Evolutionary conservation across 2,329 filamentous ascomycete species (phyloP), one percentile per base, ranked within the genome.

Genomic region (Sordariomycetes sp.): DNA sequence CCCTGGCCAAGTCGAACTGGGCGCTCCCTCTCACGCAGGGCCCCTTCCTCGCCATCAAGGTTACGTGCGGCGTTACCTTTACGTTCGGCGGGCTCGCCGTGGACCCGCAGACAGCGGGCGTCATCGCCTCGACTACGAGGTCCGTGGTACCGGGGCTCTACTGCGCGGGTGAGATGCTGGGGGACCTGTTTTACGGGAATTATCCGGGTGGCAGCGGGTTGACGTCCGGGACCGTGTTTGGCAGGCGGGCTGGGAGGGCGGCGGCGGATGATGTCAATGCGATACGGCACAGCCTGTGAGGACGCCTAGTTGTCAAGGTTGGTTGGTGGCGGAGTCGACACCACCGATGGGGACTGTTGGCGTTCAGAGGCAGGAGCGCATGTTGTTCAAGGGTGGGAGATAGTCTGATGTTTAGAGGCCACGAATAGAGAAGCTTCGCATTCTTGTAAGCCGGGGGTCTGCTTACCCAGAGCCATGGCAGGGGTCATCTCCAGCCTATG

Each of bases 11-110:
- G 68, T 78, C 81, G 0, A 87, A 87, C 61, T 87, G 84, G 84
- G 84, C 84, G 0, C 61, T 82, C 6, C 76, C 83, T 0, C 62
- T 87, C 8, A 73, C 76, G 42, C 65, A 78, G 60, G 70, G 72
- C 0, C 84, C 84, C 0, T 87, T 82, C 62, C 67, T 84, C 25
- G 84, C 84, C 1, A 77, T 87, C 52, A 80, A 81, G 61, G 82
- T 87, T 2, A 79, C 77, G 3, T 82, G 80, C 52, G 84, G 85
- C 1, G 76, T 87, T 17, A 86, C 83, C 0, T 87, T 87, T 62
- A 87, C 84, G 0, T 87, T 87, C 68, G 84, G 83, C 1, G 83
- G 84, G 0, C 67, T 87, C 7, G 73, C 74, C 5, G 76, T 84
- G 1, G 74, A 81, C 54, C 73, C 80, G 0, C 65, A 78, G 25